These are phyloP conservation scores for Ophiosphaerella narmari DNA, from an alignment of 2,329 filamentous ascomycete genomes.

Conservation along the genomic window DNA sequence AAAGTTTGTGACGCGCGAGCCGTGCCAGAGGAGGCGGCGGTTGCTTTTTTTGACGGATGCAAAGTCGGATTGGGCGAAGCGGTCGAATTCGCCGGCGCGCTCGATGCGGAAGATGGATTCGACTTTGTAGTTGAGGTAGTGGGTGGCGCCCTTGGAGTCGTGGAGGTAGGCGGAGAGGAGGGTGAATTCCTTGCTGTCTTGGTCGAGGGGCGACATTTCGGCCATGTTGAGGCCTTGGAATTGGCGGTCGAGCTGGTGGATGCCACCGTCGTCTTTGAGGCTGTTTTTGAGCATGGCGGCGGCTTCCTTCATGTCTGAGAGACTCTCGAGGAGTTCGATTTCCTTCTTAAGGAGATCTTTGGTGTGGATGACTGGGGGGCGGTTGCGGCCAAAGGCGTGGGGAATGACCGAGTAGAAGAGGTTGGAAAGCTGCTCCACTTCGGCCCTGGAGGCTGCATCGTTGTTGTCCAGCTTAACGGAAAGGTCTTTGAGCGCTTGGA, in stretches of 20 bases:
- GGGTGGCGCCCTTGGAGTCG: conserved; percentile 69
- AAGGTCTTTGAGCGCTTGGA: conserved; percentile 76
- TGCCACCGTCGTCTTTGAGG: conserved; percentile 52
- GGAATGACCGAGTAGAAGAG: conserved; percentile 82
- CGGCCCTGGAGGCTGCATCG: conserved; percentile 52
- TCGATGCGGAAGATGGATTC: conserved; percentile 83
- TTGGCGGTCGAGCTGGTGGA: conserved; percentile 73
- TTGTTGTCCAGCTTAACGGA: conserved; percentile 66
- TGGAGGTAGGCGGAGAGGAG: conserved; percentile 70
- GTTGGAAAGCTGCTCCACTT: conserved; percentile 71
- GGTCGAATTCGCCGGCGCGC: conserved; percentile 70
- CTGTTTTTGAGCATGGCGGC: conserved; percentile 74
- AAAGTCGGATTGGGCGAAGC: conserved; percentile 65
- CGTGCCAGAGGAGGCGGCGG: conserved; percentile 83
- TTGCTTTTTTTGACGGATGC: conserved; percentile 60
- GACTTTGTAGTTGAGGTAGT: conserved; percentile 64
- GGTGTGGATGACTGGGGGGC: conserved; percentile 69
- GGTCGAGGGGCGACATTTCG: conserved; percentile 74
- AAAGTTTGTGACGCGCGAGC: conserved; percentile 81
- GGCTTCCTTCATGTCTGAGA: conserved; percentile 85
- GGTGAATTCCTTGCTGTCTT: conserved; percentile 63
- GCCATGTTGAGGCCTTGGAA: conserved; percentile 72
- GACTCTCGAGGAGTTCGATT: conserved; percentile 76
- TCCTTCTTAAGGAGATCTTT: conserved; percentile 69
- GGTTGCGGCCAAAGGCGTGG: conserved; percentile 75